Base-by-base conservation (phyloP, 345 rosid genomes). In the Ailanthus altissimus region DNA sequence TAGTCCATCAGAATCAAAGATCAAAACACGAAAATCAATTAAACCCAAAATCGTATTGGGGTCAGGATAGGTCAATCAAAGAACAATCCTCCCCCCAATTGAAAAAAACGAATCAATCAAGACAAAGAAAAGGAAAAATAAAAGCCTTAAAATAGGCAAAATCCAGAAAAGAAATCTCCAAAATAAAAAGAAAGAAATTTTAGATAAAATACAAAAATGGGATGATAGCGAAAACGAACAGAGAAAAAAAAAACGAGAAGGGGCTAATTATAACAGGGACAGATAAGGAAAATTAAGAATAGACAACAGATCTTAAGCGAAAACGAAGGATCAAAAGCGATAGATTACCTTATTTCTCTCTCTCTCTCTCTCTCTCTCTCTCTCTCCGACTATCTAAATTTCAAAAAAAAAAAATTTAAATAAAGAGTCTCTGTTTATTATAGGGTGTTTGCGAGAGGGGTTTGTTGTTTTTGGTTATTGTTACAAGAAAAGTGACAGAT, bases 1-100 rank as follows among this genome's bases (percentile, higher is more conserved):
- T 67, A 73, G 76, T 83, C 91, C 91, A 88, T 88, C 73, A 64
- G 73, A 76, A 10, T 68, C 67, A 68, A 46, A 45, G 32, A 32
- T 56, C 53, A 38, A 67, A 79, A 79, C 66, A 58, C 11, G 12
- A 58, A 66, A 16, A 23, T 8, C 0, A 57, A 40, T 25, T 53
- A 68, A 14, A 38, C 50, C 32, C 66, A 50, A 72, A 32, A 26
- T 7, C 15, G 14, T 28, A 26, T 49, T 68, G 54, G 72, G 56
- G 20, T 25, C n/a, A n/a, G n/a, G n/a, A n/a, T n/a, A n/a, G n/a
- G n/a, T n/a, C 36, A 70, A n/a, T 73, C 50, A 54, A 76, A 10
- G 36, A 77, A 23, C 12, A 80, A 80, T 68, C 53, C 70, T 49
- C 54, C 8, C 9, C 12, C 46, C 11, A 64, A 40, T 38, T 18